Evolutionary conservation across 805 yeast species (phyloP).

Genomic region (Saturnispora gosingensis): DNA sequence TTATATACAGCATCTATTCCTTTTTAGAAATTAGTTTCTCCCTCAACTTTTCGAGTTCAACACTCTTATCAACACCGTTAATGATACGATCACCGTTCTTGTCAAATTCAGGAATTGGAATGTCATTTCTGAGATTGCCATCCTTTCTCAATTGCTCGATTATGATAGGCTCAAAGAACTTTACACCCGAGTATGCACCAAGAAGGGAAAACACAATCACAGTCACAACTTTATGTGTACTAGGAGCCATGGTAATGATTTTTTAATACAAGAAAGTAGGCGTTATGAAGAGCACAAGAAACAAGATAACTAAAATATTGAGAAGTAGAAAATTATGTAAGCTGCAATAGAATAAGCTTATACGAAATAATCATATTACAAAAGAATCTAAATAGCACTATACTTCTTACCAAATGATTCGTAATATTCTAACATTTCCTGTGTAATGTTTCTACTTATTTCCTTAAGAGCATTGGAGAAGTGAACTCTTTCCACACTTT

Average conservation of each 20-base stretch:
- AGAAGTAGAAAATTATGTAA: not conserved
- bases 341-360: not conserved
- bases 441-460: conserved; percentile 71
- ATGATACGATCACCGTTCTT: conserved; percentile 30
- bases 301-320: not conserved
- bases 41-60: conserved; percentile 17
- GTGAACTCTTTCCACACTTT: conserved; percentile 31
- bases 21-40: conserved; percentile 14
- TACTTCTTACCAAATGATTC: conserved; percentile 39
- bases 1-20: conserved; percentile 6
- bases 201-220: conserved; percentile 23
- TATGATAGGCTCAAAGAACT: conserved; percentile 67
- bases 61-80: conserved; percentile 16
- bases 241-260: conserved; percentile 7
- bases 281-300: not conserved
- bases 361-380: not conserved
- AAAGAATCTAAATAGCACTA: conserved; percentile 13
- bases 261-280: not conserved
- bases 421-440: conserved; percentile 76
- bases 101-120: conserved; percentile 46
- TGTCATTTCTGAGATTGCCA: conserved; percentile 53
- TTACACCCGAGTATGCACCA: conserved; percentile 47
- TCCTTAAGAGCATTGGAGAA: conserved; percentile 53
- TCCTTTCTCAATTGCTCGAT: conserved; percentile 59
- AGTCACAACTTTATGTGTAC: conserved; percentile 17